Base-by-base conservation (phyloP, 495 filamentous ascomycete genomes). In the Lophium mytilinum region DNA sequence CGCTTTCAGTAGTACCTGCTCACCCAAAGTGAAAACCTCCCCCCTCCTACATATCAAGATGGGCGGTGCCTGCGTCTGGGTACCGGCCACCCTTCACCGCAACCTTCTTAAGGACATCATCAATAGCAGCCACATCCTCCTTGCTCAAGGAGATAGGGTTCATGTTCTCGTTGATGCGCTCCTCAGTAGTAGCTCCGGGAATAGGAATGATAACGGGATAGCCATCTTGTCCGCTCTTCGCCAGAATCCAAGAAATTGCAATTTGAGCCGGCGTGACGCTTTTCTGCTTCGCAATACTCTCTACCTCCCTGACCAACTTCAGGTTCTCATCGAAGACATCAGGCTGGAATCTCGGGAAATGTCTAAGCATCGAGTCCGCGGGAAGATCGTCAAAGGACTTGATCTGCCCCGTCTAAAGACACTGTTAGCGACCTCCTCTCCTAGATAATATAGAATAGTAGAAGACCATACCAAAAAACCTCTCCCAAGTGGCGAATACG, bases 141-240 rank as follows among this genome's bases (percentile, higher is more conserved):
- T 69, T 68, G 35, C 36, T 69, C 47, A 76, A 53, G 39, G 66
- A 43, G 4, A 73, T 66, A 3, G 59, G 50, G 45, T 55, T 58
- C 60, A 62, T 63, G 50, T 76, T 76, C 64, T 76, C 73, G 50
- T 53, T 45, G 35, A 75, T 66, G 15, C 73, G 52, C 56, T 66
- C 68, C 36, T 50, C 62, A 1, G 67, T 70, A 6, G 67, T 83
- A 11, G 84, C 81, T 12, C 90, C 90, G 0, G 89, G 90, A 60
- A 96, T 94, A 4, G 90, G 90, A 54, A 94, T 85, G 62, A 95
- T 86, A 4, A 75, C 78, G 11, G 83, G 81, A 67, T 84, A 76
- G 11, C 83, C 87, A 40, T 81, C 73, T 62, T 78, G 74, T 34
- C 71, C 72, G 45, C 80, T 78, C 53, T 83, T 66, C 3, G 72